A percentile compares a stretch with the other conserved stretches of the same genome.
Conservation (phyloP, 2,329 filamentous ascomycete species). For the Ilyonectria robusta region DNA sequence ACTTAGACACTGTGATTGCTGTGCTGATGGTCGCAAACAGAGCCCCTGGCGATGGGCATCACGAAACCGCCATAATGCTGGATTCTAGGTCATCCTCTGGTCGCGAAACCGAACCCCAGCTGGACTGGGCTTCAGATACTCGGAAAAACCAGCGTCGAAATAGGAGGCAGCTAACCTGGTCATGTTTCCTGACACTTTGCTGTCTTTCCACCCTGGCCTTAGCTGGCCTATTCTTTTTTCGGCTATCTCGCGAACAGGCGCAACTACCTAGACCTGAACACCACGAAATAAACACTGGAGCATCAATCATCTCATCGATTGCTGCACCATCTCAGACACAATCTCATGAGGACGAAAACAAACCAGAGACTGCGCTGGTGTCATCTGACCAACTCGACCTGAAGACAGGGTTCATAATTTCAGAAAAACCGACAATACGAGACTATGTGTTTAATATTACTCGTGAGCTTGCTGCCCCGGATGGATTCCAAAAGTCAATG, state of each 20-base stretch:
- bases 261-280: background rate
- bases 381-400: slow-evolving; percentile 26
- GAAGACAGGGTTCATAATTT: slow-evolving; percentile 27
- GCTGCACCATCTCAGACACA: background rate
- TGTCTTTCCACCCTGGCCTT: background rate
- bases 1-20: background rate
- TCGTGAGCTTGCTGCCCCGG: slow-evolving; percentile 11
- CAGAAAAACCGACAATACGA: slow-evolving; percentile 12
- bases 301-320: background rate
- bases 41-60: background rate
- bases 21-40: background rate
- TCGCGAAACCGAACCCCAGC: background rate
- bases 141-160: background rate
- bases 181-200: background rate
- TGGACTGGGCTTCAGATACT: background rate
- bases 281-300: background rate
- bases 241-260: background rate
- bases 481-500: slow-evolving; percentile 53
- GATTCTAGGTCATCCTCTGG: background rate
- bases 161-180: background rate
- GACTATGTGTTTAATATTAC: slow-evolving; percentile 31
- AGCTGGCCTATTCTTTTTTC: background rate
- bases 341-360: slow-evolving; percentile 2
- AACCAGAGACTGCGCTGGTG: slow-evolving; percentile 10
- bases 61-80: background rate